Conservation (phyloP, 208 protist genomes). For the Leishmania guyanensis region DNA sequence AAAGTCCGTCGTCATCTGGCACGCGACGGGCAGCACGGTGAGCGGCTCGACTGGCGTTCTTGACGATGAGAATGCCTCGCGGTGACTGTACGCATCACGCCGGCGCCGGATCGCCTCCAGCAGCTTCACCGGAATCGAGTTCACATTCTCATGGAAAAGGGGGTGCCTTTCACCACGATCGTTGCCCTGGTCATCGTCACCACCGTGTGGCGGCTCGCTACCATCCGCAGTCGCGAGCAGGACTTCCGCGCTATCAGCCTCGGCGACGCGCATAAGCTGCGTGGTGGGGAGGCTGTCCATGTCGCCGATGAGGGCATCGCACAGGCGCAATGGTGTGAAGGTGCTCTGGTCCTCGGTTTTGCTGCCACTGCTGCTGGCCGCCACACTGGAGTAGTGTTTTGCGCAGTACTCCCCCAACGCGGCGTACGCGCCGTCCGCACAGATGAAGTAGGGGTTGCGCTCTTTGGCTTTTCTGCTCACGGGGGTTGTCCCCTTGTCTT, state of each 20-base stretch:
- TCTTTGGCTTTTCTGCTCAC: not conserved
- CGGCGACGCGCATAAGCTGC: conserved; percentile 11
- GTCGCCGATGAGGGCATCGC: conserved; percentile 51
- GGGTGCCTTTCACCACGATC: not conserved
- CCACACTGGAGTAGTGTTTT: not conserved
- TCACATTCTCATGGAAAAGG: conserved; percentile 28
- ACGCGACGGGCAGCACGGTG: conserved; percentile 51
- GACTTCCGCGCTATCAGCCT: not conserved
- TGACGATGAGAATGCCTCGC: not conserved
- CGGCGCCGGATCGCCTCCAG: conserved; percentile 39
- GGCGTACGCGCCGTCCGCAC: conserved; percentile 68
- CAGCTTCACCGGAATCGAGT: conserved; percentile 37
- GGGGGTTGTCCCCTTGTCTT: not conserved
- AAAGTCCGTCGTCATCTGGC: conserved; percentile 88
- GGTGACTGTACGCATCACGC: conserved; percentile 1
- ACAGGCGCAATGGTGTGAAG: conserved; percentile 19
- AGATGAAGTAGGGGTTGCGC: conserved; percentile 61
- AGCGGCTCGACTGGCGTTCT: conserved; percentile 9
- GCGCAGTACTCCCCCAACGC: conserved; percentile 44
- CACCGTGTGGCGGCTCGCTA: not conserved
- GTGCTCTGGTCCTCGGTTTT: not conserved
- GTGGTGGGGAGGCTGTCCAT: conserved; percentile 45
- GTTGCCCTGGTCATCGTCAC: not conserved
- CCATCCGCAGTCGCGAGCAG: not conserved
- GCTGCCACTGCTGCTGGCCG: not conserved